These are phyloP conservation scores for Chytridium lagenaria DNA, from an alignment of 371 early-diverging fungal genomes.

Conservation along the genomic window DNA sequence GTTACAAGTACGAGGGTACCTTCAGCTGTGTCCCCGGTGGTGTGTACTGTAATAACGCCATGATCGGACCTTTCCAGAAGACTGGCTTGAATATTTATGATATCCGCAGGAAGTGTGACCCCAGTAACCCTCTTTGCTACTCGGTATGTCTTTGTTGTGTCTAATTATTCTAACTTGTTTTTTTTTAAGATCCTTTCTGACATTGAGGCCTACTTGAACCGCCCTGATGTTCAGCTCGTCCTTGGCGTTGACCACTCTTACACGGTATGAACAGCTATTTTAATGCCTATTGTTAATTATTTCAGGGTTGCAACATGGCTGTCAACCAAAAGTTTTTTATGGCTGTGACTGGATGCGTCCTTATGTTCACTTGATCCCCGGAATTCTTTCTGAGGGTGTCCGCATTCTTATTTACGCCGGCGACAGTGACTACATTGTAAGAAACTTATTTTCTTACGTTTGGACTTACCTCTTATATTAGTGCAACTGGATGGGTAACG, in stretches of 20 bases:
- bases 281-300: constrained; percentile 55
- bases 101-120: constrained; percentile 55
- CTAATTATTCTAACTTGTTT: too few relatives aligned
- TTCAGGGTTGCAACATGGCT: constrained; percentile 78
- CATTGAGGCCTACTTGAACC: constrained; percentile 76
- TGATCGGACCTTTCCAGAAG: constrained; percentile 55
- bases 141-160: constrained; percentile 76
- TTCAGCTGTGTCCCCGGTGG: constrained; percentile 87
- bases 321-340: constrained; percentile 80
- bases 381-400: constrained; percentile 77
- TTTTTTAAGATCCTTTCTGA: constrained; percentile 71
- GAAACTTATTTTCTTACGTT: constrained; percentile 10
- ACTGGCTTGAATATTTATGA: constrained; percentile 46
- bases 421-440: constrained; percentile 59
- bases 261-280: constrained; percentile 30
- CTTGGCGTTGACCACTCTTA: constrained; percentile 60
- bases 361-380: constrained; percentile 72
- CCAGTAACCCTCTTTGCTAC: constrained; percentile 74
- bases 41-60: constrained; percentile 80
- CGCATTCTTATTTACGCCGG: constrained; percentile 88
- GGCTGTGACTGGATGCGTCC: constrained; percentile 90
- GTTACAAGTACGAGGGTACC: constrained; percentile 77
- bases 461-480: not conserved
- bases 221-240: constrained; percentile 72
- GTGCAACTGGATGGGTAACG: constrained; percentile 75